phyloP scores from a whole-genome alignment of 1,284 basidiomycete species.

The Peniophora sp. region DNA sequence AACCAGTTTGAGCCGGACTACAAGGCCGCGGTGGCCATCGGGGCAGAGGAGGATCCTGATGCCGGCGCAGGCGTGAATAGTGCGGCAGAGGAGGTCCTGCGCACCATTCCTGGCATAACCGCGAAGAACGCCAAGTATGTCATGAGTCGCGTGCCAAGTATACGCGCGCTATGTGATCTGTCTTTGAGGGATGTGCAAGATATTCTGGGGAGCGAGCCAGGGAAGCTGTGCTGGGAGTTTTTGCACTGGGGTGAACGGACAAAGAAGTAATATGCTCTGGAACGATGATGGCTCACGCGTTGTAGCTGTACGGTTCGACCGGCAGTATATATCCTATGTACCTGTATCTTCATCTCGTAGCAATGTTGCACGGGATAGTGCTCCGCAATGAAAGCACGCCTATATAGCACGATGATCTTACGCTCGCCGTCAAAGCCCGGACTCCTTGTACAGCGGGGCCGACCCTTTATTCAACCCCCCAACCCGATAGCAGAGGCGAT shows the following conservation, averaged over 20 bases:
- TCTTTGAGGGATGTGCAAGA: slow-evolving; percentile 56
- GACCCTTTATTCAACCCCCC: too few relatives aligned
- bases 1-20: slow-evolving; percentile 81
- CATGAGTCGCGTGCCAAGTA: slow-evolving; percentile 70
- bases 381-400: too few relatives aligned
- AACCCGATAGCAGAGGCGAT: too few relatives aligned
- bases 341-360: too few relatives aligned
- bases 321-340: too few relatives aligned
- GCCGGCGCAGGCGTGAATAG: slow-evolving; percentile 62
- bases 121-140: slow-evolving; percentile 84
- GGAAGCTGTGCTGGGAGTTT: slow-evolving; percentile 74
- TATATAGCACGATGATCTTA: too few relatives aligned
- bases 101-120: slow-evolving; percentile 72
- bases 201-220: slow-evolving; percentile 78
- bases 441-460: too few relatives aligned
- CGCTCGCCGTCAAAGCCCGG: too few relatives aligned
- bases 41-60: slow-evolving; percentile 68
- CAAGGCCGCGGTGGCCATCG: slow-evolving; percentile 65
- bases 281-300: too few relatives aligned
- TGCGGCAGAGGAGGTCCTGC: slow-evolving; percentile 69
- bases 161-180: slow-evolving; percentile 74
- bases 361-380: too few relatives aligned
- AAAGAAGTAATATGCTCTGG: too few relatives aligned
- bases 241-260: slow-evolving; percentile 60
- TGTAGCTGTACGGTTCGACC: too few relatives aligned